phyloP scores from a whole-genome alignment of 2,329 filamentous ascomycete genomes.

The Nemania sp. region DNA sequence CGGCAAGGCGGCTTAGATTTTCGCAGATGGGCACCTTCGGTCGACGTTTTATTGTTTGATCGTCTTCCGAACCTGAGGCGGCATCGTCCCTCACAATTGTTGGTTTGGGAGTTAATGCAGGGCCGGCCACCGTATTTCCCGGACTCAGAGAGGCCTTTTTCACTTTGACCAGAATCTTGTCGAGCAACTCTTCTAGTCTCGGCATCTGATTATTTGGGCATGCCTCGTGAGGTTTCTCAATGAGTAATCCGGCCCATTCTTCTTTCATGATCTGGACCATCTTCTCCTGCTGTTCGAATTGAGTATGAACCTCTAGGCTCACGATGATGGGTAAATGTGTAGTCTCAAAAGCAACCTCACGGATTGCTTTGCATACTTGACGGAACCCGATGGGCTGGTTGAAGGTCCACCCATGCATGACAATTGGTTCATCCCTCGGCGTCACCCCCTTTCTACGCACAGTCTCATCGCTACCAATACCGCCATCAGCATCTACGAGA shows the following conservation, averaged over 20 bases:
- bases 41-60: conserved; percentile 38
- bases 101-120: conserved; percentile 38
- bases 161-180: conserved; percentile 84
- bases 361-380: conserved; percentile 79
- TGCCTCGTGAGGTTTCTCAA: conserved; percentile 60
- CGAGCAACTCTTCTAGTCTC: conserved; percentile 69
- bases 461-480: conserved; percentile 24
- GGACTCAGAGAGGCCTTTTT: conserved; percentile 55
- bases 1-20: conserved; percentile 71
- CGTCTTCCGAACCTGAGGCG: conserved; percentile 50
- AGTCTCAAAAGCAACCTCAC: conserved; percentile 74
- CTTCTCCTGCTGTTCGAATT: conserved; percentile 78
- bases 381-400: conserved; percentile 87
- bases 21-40: conserved; percentile 67
- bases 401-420: conserved; percentile 81
- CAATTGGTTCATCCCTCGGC: conserved; percentile 69
- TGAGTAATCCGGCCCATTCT: conserved; percentile 75
- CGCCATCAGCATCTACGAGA: conserved; percentile 18
- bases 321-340: conserved; percentile 84
- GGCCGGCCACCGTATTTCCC: conserved; percentile 39
- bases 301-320: conserved; percentile 88
- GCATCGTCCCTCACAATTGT: conserved; percentile 41
- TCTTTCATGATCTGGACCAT: conserved; percentile 96
- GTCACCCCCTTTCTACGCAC: conserved; percentile 32
- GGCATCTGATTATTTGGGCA: conserved; percentile 62